Evolutionary conservation across 345 rosid genomes (phyloP), one percentile per base, ranked within the genome.

Genomic region (Excoecaria cochinchinensis): DNA sequence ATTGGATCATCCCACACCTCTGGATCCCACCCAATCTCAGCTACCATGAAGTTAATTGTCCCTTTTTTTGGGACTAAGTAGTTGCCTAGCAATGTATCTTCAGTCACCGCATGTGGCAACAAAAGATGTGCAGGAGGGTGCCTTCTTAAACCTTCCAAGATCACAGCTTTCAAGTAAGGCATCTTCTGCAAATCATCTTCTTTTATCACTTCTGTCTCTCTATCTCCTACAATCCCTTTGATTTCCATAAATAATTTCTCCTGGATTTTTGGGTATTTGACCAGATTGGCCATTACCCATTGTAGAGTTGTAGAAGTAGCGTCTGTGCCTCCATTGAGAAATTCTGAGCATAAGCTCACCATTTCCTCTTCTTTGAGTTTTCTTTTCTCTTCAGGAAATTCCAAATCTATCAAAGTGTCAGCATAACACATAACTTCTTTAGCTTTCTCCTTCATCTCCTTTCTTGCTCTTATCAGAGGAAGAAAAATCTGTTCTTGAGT

Each of bases 1-100:
- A 59, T 76, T 13, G 79, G 79, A 70, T 76, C 79, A 11, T 76
- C 79, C 79, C 79, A 76, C 15, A 50, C 74, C 21, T 36, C 42
- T 16, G 74, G 61, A 6, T 76, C 79, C 74, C 68, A 60, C 0
- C 79, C 79, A 8, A 76, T 60, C 0, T 69, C 74, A 13, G 79
- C 79, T 3, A 76, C 63, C 60, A 16, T 17, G 55, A 69, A 76
- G 3, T 70, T 70, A 21, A 76, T 8, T 1, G 19, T 51, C 31
- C 31, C 74, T 0, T 76, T 69, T 40, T 51, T 70, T 0, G 79
- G 79, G 5, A 76, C 14, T 6, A 69, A 0, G 51, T 59, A 40
- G 1, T 51, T 25, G 2, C 24, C 74, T 55, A 76, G 8, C 6
- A 48, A 63, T 1, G 25, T 21, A 51, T 76, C 74, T 11, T 70